Evolutionary conservation across 2,329 filamentous ascomycete genomes (phyloP).

Genomic region (Aspergillus carbonarius): DNA sequence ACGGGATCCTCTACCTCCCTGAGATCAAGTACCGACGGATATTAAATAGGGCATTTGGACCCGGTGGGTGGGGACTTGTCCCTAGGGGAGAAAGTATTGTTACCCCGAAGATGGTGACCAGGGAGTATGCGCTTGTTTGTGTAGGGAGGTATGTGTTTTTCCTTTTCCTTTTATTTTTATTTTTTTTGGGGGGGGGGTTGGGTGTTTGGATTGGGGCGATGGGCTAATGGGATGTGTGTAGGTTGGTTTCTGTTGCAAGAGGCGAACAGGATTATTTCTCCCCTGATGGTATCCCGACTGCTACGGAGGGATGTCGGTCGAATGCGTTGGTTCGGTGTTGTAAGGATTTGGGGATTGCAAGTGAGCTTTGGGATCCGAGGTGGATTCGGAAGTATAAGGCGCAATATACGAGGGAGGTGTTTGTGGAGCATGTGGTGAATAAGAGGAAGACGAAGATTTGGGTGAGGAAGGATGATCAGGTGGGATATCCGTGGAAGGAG

Average conservation of each 20-base stretch:
- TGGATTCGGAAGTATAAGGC: constrained; percentile 83
- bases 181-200: background rate
- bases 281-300: constrained; percentile 85
- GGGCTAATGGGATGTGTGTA: constrained; percentile 38
- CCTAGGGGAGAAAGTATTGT: constrained; percentile 83
- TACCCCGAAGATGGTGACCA: constrained; percentile 74
- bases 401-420: constrained; percentile 71
- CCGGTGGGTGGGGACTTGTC: constrained; percentile 92
- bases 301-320: constrained; percentile 94
- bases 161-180: too few relatives aligned
- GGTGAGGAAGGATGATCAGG: constrained; percentile 76
- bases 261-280: constrained; percentile 94
- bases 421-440: constrained; percentile 81
- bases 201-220: background rate
- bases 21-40: constrained; percentile 98
- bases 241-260: constrained; percentile 86
- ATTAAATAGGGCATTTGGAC: constrained; percentile 86
- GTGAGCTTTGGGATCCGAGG: constrained; percentile 92
- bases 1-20: constrained; percentile 92
- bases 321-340: constrained; percentile 98
- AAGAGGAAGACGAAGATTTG: constrained; percentile 91
- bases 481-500: constrained; percentile 64
- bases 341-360: constrained; percentile 93
- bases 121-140: constrained; percentile 89
- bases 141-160: constrained; percentile 68